Conservation (phyloP, 2,329 filamentous ascomycete genomes). For the Endoconidiophora laricicola region DNA sequence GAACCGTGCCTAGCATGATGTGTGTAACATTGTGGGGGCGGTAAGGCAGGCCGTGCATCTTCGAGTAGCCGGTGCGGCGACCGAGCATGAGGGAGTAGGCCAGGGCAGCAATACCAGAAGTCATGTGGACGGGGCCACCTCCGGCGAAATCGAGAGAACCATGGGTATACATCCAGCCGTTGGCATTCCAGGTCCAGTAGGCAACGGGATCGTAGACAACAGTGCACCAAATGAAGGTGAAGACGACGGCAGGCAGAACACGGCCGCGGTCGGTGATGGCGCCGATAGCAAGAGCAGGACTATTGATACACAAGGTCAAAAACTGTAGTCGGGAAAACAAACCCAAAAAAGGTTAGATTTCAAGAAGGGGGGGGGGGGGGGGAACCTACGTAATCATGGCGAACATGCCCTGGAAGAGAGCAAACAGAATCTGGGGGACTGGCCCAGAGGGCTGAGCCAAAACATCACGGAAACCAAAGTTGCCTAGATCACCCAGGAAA, state of each 20-base stretch:
- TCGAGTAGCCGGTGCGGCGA: constrained; percentile 44
- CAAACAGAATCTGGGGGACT: constrained; percentile 71
- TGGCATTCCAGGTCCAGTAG: constrained; percentile 63
- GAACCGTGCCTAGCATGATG: constrained; percentile 55
- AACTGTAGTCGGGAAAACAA: too few species aligned
- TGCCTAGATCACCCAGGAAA: constrained; percentile 64
- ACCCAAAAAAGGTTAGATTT: not conserved
- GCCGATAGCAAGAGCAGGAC: constrained; percentile 40
- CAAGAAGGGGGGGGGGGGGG: not conserved
- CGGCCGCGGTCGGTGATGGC: constrained; percentile 45
- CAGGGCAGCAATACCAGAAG: constrained; percentile 53
- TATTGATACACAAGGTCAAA: constrained; percentile 15
- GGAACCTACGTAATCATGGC: constrained; percentile 54
- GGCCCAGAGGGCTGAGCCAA: constrained; percentile 52
- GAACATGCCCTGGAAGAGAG: constrained; percentile 79
- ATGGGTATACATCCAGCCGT: constrained; percentile 53
- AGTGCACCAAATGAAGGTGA: constrained; percentile 56
- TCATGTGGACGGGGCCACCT: constrained; percentile 59
- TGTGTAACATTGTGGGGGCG: constrained; percentile 59
- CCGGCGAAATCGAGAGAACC: constrained; percentile 60
- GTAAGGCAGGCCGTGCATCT: constrained; percentile 44
- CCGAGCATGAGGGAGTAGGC: constrained; percentile 60
- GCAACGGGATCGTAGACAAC: constrained; percentile 59
- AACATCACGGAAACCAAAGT: constrained; percentile 68
- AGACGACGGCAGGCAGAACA: constrained; percentile 42